Base-by-base conservation (phyloP, 2,329 filamentous ascomycete species). In the Ophiostoma sp. region DNA sequence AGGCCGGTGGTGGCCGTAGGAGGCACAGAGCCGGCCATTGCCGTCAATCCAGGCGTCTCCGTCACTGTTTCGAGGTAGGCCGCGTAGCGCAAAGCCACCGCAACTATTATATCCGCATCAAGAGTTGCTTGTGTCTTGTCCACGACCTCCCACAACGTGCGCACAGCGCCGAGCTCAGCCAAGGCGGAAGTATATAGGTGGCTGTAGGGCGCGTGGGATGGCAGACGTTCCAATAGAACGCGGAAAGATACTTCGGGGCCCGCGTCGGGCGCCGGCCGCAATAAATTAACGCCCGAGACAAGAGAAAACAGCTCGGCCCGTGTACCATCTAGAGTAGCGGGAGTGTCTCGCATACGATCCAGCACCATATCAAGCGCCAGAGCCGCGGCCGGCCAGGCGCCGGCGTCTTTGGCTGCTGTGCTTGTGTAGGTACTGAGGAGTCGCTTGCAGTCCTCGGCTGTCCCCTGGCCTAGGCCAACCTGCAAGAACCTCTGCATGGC, bases 101-200 rank as follows among this genome's bases (percentile, higher is more conserved):
- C 73, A 1, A 42, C 33, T 52, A 75, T 25, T 1, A n/a, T 36
- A 0, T 73, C 71, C 1, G 22, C 8, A 19, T 22, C 39, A 3
- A 48, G 6, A 3, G 11, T 1, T 1, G 5, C 31, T 11, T 5
- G 4, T n/a, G 0, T 31, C 25, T 11, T 12, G 31, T 36, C 59
- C 36, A 28, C 48, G 66, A 70, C 15, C 22, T 70, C 36, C 76
- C 76, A 77, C 22, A 77, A 42, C 5, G 75, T 73, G 3, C 72
- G 72, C 33, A 77, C 71, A 12, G 45, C 61, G 9, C 78, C 78
- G 4, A 79, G 74, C 48, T 78, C 76, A 7, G 74, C 78, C 28
- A 78, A 69, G 1, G 77, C 39, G 2, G 50, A 50, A 9, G 72
- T 50, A 45, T 75, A 77, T 6, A 22, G 33, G 7, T 39, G 11